Evolutionary conservation across 768 basidiomycete species (phyloP).

Genomic region (Trametes sanguinea): DNA sequence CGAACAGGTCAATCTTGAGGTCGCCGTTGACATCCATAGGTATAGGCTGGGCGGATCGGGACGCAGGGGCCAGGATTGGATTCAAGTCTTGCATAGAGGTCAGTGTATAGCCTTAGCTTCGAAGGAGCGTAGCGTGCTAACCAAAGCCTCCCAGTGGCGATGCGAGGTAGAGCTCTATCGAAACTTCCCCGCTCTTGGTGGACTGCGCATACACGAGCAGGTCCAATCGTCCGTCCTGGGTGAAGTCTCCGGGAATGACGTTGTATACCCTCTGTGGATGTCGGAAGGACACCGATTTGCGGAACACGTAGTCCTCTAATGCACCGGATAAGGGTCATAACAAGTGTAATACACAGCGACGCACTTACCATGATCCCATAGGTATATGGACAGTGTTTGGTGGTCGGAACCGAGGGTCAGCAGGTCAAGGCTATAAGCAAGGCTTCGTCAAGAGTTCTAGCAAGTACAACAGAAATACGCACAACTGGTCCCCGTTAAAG

Average conservation of each 20-base stretch:
- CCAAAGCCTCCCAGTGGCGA: slow-evolving; percentile 64
- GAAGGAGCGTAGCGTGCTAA: slow-evolving; percentile 35
- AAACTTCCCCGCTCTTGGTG: slow-evolving; percentile 49
- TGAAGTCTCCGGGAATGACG: slow-evolving; percentile 91
- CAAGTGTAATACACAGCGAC: not conserved
- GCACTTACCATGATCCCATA: slow-evolving; percentile 78
- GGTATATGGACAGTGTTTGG: slow-evolving; percentile 70
- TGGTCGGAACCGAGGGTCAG: slow-evolving; percentile 76
- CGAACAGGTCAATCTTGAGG: slow-evolving; percentile 87
- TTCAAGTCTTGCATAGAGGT: slow-evolving; percentile 26
- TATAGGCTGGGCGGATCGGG: slow-evolving; percentile 78
- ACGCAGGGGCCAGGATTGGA: slow-evolving; percentile 58
- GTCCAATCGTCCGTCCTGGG: slow-evolving; percentile 90
- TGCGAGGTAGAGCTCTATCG: slow-evolving; percentile 73
- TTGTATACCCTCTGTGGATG: slow-evolving; percentile 68
- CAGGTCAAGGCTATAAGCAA: slow-evolving; percentile 65
- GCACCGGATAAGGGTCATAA: not conserved
- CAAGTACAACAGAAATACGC: slow-evolving; percentile 32
- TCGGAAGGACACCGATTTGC: slow-evolving; percentile 50
- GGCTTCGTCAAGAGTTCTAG: not conserved
- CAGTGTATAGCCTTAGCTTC: not conserved
- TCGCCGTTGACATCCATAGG: slow-evolving; percentile 85
- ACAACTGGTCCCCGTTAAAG: slow-evolving; percentile 97
- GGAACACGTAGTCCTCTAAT: slow-evolving; percentile 60
- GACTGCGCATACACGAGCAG: slow-evolving; percentile 82